These are phyloP conservation scores for Mycena rosella DNA, from an alignment of 768 basidiomycete species.

Conservation along the genomic window DNA sequence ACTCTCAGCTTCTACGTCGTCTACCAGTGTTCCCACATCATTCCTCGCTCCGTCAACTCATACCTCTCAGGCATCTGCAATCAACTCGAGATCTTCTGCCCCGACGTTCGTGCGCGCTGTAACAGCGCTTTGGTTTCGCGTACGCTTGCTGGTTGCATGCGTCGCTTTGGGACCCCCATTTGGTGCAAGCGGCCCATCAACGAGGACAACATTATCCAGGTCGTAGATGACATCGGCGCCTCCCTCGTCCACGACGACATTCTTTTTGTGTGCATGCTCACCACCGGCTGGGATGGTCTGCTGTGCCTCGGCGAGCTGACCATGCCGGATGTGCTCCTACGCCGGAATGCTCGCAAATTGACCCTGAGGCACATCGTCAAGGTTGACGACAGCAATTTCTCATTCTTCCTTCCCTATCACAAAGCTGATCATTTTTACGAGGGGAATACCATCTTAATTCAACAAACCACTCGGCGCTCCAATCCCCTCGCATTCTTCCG, in stretches of 20 bases:
- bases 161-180: conserved; percentile 32
- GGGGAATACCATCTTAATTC: not conserved
- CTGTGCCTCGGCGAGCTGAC: conserved; percentile 49
- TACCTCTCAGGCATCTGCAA: conserved; percentile 56
- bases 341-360: conserved; percentile 38
- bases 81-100: conserved; percentile 48
- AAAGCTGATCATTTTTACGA: not conserved
- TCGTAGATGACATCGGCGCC: not conserved
- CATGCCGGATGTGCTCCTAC: conserved; percentile 36
- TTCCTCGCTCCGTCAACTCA: conserved; percentile 48
- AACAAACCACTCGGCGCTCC: not conserved
- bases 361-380: conserved; percentile 10
- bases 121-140: conserved; percentile 38
- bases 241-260: conserved; percentile 38
- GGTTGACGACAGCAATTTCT: too few species aligned
- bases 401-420: not conserved
- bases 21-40: conserved; percentile 52
- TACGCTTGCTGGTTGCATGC: conserved; percentile 24
- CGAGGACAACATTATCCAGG: conserved; percentile 32
- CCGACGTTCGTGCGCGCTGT: conserved; percentile 40
- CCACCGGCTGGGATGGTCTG: conserved; percentile 46
- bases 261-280: conserved; percentile 46
- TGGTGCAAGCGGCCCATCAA: conserved; percentile 41
- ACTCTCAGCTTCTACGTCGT: conserved; percentile 52
- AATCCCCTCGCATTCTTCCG: not conserved